Conservation (phyloP, 176 grass and related monocot species). For the Carex myosuroides region DNA sequence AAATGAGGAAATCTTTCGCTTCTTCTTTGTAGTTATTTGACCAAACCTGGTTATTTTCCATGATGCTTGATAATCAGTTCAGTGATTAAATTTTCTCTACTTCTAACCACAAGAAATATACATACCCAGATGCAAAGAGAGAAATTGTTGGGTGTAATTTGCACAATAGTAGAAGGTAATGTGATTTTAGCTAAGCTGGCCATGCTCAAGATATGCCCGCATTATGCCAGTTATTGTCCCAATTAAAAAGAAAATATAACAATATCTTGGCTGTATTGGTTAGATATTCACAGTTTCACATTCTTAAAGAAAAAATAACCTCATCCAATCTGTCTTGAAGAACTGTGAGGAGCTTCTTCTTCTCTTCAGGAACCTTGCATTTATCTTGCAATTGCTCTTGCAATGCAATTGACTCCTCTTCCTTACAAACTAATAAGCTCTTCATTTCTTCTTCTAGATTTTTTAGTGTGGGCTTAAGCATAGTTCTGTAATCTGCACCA, state of each 20-base stretch:
- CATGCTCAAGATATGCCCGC: neutral
- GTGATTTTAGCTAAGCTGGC: neutral
- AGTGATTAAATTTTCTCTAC: neutral
- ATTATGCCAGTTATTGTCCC: neutral
- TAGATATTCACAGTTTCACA: neutral
- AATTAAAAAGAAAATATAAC: neutral
- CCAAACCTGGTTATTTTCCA: neutral
- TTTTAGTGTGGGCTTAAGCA: slow-evolving; percentile 55
- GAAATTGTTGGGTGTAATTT: neutral
- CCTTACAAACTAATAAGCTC: slow-evolving; percentile 41
- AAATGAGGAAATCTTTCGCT: neutral
- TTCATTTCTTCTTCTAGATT: slow-evolving; percentile 49
- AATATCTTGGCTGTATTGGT: too few species aligned
- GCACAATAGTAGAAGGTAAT: neutral
- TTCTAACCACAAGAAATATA: neutral
- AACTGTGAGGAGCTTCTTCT: slow-evolving; percentile 35
- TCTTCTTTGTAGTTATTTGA: neutral
- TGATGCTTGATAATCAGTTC: neutral
- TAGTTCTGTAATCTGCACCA: slow-evolving; percentile 51
- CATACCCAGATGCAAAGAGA: neutral
- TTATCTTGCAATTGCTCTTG: slow-evolving; percentile 46
- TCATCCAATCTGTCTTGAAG: slow-evolving; percentile 46
- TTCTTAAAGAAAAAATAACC: slow-evolving; percentile 32
- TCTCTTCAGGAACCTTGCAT: slow-evolving; percentile 53
- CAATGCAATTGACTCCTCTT: slow-evolving; percentile 43